phyloP scores from a whole-genome alignment of 139 green algal species.

The Astrephomene gubernaculifera region DNA sequence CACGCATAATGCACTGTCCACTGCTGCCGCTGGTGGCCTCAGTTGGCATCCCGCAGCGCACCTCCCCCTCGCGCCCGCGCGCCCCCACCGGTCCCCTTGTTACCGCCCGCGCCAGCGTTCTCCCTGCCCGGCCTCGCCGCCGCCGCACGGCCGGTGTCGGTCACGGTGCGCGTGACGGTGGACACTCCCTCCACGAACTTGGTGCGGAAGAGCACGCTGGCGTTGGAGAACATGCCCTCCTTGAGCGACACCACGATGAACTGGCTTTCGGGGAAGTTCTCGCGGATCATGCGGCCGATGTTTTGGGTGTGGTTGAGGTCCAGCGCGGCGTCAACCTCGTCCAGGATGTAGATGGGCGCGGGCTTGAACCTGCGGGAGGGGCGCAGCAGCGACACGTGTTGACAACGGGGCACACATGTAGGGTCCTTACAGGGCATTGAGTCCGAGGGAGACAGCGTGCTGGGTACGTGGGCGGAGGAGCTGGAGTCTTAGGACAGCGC shows the following conservation, averaged over 20 bases:
- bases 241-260: slow-evolving; percentile 88
- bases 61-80: neutral
- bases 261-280: slow-evolving; percentile 95
- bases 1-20: too few relatives aligned
- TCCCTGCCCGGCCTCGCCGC: neutral
- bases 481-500: too few relatives aligned
- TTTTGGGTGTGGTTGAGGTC: slow-evolving; percentile 99
- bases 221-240: slow-evolving; percentile 99
- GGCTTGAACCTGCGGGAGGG: slow-evolving; percentile 93
- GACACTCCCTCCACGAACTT: slow-evolving; percentile 99
- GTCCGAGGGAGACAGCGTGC: too few relatives aligned
- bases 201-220: slow-evolving; percentile 98
- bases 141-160: neutral
- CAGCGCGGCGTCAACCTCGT: slow-evolving; percentile 98
- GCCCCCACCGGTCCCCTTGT: neutral
- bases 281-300: slow-evolving; percentile 98
- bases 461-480: too few relatives aligned
- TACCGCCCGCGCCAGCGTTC: neutral
- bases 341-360: slow-evolving; percentile 99
- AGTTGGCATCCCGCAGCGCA: slow-evolving; percentile 11
- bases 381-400: too few relatives aligned
- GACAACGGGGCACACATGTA: too few relatives aligned
- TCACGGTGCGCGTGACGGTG: slow-evolving; percentile 82
- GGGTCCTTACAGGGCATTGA: too few relatives aligned
- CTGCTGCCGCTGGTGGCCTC: too few relatives aligned